Evolutionary conservation across 345 rosid species (phyloP).

Genomic region (Dimocarpus longan): DNA sequence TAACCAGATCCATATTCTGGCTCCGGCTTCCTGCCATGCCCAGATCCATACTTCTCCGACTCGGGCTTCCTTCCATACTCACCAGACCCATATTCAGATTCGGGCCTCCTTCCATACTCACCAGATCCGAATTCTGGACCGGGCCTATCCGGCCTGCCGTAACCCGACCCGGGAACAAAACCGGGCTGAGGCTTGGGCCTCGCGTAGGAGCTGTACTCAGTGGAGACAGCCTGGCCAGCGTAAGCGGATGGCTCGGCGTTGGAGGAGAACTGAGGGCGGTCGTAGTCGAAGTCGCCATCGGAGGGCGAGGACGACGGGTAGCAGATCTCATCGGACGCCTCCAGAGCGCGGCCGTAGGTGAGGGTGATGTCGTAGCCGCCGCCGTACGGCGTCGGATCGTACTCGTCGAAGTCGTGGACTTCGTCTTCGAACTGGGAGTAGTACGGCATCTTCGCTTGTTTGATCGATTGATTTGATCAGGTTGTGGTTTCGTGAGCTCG

Average conservation of each 20-base stretch:
- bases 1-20: constrained; percentile 30
- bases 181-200: constrained; percentile 79
- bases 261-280: constrained; percentile 64
- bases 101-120: constrained; percentile 32
- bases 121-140: constrained; percentile 32
- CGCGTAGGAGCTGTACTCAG: constrained; percentile 81
- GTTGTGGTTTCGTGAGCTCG: background rate
- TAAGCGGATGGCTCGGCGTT: constrained; percentile 73
- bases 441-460: constrained; percentile 65
- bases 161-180: constrained; percentile 38
- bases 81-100: constrained; percentile 47
- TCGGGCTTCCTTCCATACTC: constrained; percentile 32
- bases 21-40: constrained; percentile 28
- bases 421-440: constrained; percentile 50
- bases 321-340: constrained; percentile 71
- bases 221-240: constrained; percentile 59
- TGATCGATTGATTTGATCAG: background rate
- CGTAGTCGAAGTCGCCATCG: constrained; percentile 61
- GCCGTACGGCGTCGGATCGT: constrained; percentile 86
- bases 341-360: constrained; percentile 83
- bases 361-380: constrained; percentile 78
- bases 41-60: constrained; percentile 30
- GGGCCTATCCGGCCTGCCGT: constrained; percentile 17
- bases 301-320: constrained; percentile 44
- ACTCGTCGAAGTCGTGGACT: constrained; percentile 78